phyloP scores from a whole-genome alignment of 2,329 filamentous ascomycete species.

The Bisporella sp. region DNA sequence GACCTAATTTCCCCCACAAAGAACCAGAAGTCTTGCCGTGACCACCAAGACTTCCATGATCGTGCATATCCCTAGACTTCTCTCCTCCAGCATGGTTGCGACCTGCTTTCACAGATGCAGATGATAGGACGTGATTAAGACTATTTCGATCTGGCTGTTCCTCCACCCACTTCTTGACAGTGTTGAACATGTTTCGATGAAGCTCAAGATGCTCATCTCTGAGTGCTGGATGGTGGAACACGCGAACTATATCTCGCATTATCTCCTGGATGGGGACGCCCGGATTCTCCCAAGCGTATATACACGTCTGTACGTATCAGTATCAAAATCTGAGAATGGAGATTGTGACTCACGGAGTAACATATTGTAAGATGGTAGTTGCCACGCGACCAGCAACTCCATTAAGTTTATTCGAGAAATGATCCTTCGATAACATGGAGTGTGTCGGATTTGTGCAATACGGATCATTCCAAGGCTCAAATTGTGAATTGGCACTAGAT shows the following conservation, averaged over 20 bases:
- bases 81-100: constrained; percentile 60
- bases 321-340: neutral
- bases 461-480: constrained; percentile 73
- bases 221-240: constrained; percentile 86
- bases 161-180: constrained; percentile 75
- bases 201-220: constrained; percentile 71
- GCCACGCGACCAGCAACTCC: constrained; percentile 70
- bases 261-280: constrained; percentile 78
- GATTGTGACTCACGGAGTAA: constrained; percentile 68
- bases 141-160: constrained; percentile 58
- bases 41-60: constrained; percentile 30
- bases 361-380: constrained; percentile 73
- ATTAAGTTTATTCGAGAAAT: constrained; percentile 75
- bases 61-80: constrained; percentile 19
- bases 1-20: constrained; percentile 55
- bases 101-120: constrained; percentile 74
- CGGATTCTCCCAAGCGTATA: constrained; percentile 91
- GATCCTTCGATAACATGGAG: constrained; percentile 77
- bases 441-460: constrained; percentile 72
- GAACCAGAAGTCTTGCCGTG: constrained; percentile 51
- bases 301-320: constrained; percentile 46
- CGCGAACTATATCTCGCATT: constrained; percentile 68
- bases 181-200: constrained; percentile 82
- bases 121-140: constrained; percentile 70
- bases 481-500: constrained; percentile 58